Base-by-base conservation (phyloP, 306 rosid genomes). In the Trichosanthes cucumerina region DNA sequence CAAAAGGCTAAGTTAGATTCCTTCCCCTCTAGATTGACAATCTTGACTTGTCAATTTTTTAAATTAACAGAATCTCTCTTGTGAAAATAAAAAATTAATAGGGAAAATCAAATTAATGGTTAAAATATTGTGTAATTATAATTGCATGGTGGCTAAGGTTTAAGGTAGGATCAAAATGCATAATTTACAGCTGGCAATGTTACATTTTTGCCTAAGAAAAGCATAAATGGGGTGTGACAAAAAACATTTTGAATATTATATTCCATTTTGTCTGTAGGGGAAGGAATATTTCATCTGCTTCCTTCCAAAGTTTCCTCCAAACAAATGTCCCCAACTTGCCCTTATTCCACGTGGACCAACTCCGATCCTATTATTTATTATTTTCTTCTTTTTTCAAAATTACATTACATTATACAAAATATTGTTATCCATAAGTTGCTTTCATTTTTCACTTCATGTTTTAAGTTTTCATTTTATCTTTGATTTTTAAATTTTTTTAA, bases 281-380 rank as follows among this genome's bases (percentile, higher is more conserved):
- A 63, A 63, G 6, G 71, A 63, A 63, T 63, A 63, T 63, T 63
- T 63, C 71, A 63, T 63, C 71, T 63, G 13, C 72, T 65, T 65
- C 47, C 15, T 19, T 65, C 46, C 72, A 65, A 65, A 65, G 47
- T 65, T 65, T 34, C 11, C 72, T 34, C 72, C 72, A 65, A 16
- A 36, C 47, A 65, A 65, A 65, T 18, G 4, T 34, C 6, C 71
- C 71, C 21, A 63, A 63, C 6, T 63, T 63, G 71, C 71, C 44
- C 44, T 63, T 63, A 7, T 65, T 0, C 72, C 72, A 36, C 47
- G 47, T 65, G 47, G 41, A 63, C 44, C 70, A 33, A n/a, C 12
- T 54, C 60, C 62, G n/a, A n/a, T 21, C 31, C 53, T 49, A 3
- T 15, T 13, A 49, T 14, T 49, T 49, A 12, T 13, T 23, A 23